These are phyloP conservation scores for Suillus subaureus DNA, from an alignment of 768 basidiomycete species.

Conservation along the genomic window DNA sequence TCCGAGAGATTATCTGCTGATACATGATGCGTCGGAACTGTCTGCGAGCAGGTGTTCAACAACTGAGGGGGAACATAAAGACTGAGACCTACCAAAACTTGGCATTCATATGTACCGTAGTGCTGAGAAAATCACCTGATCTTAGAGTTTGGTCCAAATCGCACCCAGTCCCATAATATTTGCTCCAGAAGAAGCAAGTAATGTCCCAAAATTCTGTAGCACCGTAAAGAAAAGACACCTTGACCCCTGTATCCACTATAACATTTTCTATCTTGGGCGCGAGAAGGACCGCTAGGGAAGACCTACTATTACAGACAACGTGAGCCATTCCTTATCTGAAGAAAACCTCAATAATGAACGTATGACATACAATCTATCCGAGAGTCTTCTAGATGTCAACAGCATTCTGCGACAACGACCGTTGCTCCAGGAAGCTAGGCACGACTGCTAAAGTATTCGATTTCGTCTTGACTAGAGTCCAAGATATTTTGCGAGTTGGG, in stretches of 20 bases:
- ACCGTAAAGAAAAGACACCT: conserved; percentile 38
- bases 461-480: conserved; percentile 17
- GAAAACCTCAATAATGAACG: not conserved
- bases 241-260: conserved; percentile 38
- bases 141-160: conserved; percentile 23
- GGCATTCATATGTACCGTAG: conserved; percentile 41
- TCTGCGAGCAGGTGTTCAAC: conserved; percentile 19
- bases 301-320: conserved; percentile 19
- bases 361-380: conserved; percentile 22
- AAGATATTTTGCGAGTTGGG: conserved; percentile 25
- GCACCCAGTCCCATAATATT: conserved; percentile 39
- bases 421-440: conserved; percentile 27
- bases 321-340: not conserved
- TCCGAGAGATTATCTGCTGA: conserved; percentile 39
- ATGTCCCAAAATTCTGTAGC: conserved; percentile 38
- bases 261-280: conserved; percentile 38
- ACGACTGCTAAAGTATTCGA: conserved; percentile 19
- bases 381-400: conserved; percentile 24
- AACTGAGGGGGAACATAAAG: not conserved
- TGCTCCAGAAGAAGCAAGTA: conserved; percentile 22
- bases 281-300: conserved; percentile 40
- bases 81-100: conserved; percentile 34
- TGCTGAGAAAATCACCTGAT: conserved; percentile 39
- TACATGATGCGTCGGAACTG: conserved; percentile 27
- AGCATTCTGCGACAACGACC: conserved; percentile 20